Conservation (phyloP, 371 early-diverging fungal genomes). For the Conidiobolus coronatus region DNA sequence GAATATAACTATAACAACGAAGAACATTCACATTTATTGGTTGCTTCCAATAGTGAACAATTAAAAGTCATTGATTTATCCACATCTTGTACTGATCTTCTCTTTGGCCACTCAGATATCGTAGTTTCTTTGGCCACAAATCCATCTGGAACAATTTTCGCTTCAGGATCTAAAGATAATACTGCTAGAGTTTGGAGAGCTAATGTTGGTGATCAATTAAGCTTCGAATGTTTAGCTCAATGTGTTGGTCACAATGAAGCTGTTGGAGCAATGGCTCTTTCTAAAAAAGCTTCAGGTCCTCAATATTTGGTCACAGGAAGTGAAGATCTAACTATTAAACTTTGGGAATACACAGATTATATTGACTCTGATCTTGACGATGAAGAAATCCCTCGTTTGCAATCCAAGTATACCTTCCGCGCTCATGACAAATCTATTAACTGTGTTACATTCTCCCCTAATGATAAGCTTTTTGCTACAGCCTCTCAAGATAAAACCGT, state of each 20-base stretch:
- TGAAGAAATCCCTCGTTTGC: slow-evolving; percentile 6
- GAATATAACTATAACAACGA: slow-evolving; percentile 30
- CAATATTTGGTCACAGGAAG: slow-evolving; percentile 55
- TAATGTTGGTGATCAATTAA: slow-evolving; percentile 19
- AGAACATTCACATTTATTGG: slow-evolving; percentile 46
- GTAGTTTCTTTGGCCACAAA: slow-evolving; percentile 54
- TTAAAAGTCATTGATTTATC: slow-evolving; percentile 62
- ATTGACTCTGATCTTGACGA: slow-evolving; percentile 1
- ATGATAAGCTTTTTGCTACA: slow-evolving; percentile 80
- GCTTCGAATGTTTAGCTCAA: slow-evolving; percentile 34
- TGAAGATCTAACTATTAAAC: slow-evolving; percentile 83
- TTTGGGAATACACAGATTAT: slow-evolving; percentile 53
- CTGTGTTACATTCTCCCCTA: slow-evolving; percentile 73
- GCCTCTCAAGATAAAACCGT: slow-evolving; percentile 95
- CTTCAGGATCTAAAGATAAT: slow-evolving; percentile 78
- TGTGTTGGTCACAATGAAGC: slow-evolving; percentile 83
- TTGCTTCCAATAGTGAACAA: slow-evolving; percentile 80
- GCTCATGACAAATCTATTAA: slow-evolving; percentile 98
- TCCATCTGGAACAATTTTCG: slow-evolving; percentile 35
- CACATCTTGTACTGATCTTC: slow-evolving; percentile 54
- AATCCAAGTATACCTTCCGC: slow-evolving; percentile 61
- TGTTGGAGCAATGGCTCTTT: slow-evolving; percentile 58
- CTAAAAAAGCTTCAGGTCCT: slow-evolving; percentile 16
- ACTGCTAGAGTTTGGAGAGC: slow-evolving; percentile 58
- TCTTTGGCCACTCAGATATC: slow-evolving; percentile 74